Evolutionary conservation across 495 filamentous ascomycete genomes (phyloP), one percentile per base, ranked within the genome.

Genomic region (Lindgomyces ingoldianus): DNA sequence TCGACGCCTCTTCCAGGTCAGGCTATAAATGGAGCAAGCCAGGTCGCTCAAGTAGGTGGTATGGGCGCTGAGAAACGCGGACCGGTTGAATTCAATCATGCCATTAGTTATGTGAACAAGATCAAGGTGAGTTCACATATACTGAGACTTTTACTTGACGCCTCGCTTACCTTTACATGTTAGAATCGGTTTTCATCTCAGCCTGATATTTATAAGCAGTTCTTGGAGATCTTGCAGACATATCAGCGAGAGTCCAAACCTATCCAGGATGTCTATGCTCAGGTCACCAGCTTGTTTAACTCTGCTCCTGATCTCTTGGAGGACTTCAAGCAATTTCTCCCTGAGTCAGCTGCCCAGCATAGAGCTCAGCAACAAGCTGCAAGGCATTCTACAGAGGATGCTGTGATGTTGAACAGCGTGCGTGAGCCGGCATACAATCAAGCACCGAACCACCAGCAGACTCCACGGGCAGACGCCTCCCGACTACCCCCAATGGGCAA

Each of bases 31-130:
- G 73, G 68, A 26, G 80, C 77, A 14, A 77, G 73, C 46, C 78
- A 80, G 72, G 78, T 78, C 6, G 77, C 79, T 62, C 79, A 81
- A n/a, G 70, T 73, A 3, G 88, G 88, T 36, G 48, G 46, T 58
- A 76, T 80, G 3, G 88, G 84, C 41, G 74, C 90, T 62, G 91
- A 93, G 75, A 94, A 94, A 77, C 83, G 91, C 62, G 91, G 92
- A 11, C 95, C 95, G 12, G 95, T 99, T 1, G 95, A 99, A 72
- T 99, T 99, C 78, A 99, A 99, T 75, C 95, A 99, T 79, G 95
- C 95, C 0, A 99, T 99, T 62, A 97, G 92, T 73, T 99, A 99
- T 72, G 95, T 99, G 47, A 99, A 99, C 74, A 99, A 99, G 78
- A 99, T 99, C 57, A 99, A 99, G 87, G 93, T 95, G 74, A 71